Evolutionary conservation across 2,329 filamentous ascomycete species (phyloP), one percentile per base, ranked within the genome.

Genomic region (Hypoxylon sp.): DNA sequence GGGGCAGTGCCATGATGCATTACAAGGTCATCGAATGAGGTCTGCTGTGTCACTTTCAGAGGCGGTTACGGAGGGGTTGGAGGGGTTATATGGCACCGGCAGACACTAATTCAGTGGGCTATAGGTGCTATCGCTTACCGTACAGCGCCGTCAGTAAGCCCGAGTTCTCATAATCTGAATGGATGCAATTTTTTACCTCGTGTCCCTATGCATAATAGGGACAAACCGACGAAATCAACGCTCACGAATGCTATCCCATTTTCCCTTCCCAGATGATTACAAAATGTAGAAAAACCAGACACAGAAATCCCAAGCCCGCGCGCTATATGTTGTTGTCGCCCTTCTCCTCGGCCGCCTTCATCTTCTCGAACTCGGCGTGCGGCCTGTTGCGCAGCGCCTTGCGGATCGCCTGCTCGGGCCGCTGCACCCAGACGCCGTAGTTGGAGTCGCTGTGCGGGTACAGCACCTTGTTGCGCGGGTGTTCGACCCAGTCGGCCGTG

Each of bases 401-500:
- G 7, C 69, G 67, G 48, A 73, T 69, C 10, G 64, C 62, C 6
- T 42, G 35, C 58, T 72, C 70, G 29, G 69, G 62, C n/a, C 71
- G 66, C 20, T 65, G 50, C 3, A 50, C 63, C 72, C 72, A 73
- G n/a, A 66, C 55, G 55, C 59, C 49, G 45, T 70, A 73, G 48
- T 33, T 59, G 35, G 65, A 64, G 0, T 70, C 57, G 60, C 69
- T 72, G 45, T 83, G 70, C 3, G 82, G 83, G 70, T 76, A 83
- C 20, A 85, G 69, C 15, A 81, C 77, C 69, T 80, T 79, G 64
- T 84, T 83, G 18, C 75, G 70, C 0, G 70, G 63, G 17, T 73
- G 73, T 38, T 71, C 64, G 67, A 84, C 78, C 66, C 84, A 87
- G 11, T 83, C 75, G 2, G 76, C 69, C 18, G 78, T 72, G 18